These are phyloP conservation scores for Plantago ovata DNA, from an alignment of 257 asterid genomes.

Conservation along the genomic window DNA sequence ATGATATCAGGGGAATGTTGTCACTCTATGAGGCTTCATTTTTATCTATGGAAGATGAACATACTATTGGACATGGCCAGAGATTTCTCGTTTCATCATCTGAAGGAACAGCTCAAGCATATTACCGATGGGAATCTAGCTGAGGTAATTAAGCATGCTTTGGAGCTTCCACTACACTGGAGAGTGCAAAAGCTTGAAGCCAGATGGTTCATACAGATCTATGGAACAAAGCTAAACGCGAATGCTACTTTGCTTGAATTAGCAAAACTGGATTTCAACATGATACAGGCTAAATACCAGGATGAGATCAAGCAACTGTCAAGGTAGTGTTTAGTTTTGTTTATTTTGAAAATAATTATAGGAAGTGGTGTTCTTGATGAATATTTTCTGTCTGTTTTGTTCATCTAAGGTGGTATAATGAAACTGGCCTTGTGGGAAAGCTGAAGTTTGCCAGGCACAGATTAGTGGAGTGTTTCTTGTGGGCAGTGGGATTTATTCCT, in stretches of 20 bases:
- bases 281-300: slow-evolving; percentile 50
- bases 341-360: not conserved
- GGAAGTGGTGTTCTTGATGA: not conserved
- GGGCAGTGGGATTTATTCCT: slow-evolving; percentile 35
- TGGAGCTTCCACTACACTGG: slow-evolving; percentile 57
- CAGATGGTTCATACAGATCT: slow-evolving; percentile 37
- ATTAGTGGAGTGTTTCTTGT: slow-evolving; percentile 39
- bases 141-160: slow-evolving; percentile 32
- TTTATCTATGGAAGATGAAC: slow-evolving; percentile 38
- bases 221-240: slow-evolving; percentile 12
- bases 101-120: slow-evolving; percentile 13
- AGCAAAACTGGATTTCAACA: slow-evolving; percentile 58
- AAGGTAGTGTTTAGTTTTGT: slow-evolving; percentile 29
- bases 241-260: slow-evolving; percentile 27
- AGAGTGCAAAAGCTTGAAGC: slow-evolving; percentile 44
- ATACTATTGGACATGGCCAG: slow-evolving; percentile 34
- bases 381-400: not conserved
- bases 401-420: slow-evolving; percentile 38
- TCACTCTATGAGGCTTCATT: slow-evolving; percentile 54
- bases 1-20: slow-evolving; percentile 33
- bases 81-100: slow-evolving; percentile 28
- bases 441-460: slow-evolving; percentile 43
- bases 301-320: slow-evolving; percentile 44
- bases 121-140: slow-evolving; percentile 16
- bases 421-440: slow-evolving; percentile 27